Conservation (phyloP, 371 early-diverging fungal species). For the Zopfochytrium polystomum region DNA sequence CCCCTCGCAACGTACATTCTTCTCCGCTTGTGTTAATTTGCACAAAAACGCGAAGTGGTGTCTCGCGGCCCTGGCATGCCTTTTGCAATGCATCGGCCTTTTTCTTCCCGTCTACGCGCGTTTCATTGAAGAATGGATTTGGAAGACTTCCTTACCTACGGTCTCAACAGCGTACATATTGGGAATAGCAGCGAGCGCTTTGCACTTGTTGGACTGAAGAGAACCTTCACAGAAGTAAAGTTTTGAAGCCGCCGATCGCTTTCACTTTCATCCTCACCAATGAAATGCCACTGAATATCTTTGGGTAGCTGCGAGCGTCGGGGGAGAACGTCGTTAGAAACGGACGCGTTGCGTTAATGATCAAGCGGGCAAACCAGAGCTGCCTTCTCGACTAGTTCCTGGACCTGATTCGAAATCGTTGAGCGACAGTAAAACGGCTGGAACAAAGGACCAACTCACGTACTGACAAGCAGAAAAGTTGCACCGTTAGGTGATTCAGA, state of each 20-base stretch:
- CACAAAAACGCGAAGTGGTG: conserved; percentile 74
- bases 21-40: conserved; percentile 95
- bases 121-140: background rate
- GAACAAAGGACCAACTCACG: background rate
- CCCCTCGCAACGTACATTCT: conserved; percentile 55
- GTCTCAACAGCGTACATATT: conserved; percentile 90
- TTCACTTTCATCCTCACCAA: conserved; percentile 54
- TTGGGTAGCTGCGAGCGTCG: conserved; percentile 34
- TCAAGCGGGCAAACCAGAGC: conserved; percentile 47
- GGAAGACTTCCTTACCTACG: conserved; percentile 49
- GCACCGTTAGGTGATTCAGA: background rate
- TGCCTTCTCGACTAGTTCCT: conserved; percentile 91
- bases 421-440: background rate
- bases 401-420: conserved; percentile 61
- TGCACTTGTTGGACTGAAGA: conserved; percentile 94
- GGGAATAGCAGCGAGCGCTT: conserved; percentile 77
- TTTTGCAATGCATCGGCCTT: conserved; percentile 81
- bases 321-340: background rate
- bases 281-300: conserved; percentile 89
- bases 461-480: background rate
- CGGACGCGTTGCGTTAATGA: background rate
- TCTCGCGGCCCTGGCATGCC: conserved; percentile 36
- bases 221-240: conserved; percentile 31
- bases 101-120: conserved; percentile 59
- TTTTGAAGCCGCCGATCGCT: background rate